phyloP scores from a whole-genome alignment of 331 rosid species.

The Quercus tomentella region DNA sequence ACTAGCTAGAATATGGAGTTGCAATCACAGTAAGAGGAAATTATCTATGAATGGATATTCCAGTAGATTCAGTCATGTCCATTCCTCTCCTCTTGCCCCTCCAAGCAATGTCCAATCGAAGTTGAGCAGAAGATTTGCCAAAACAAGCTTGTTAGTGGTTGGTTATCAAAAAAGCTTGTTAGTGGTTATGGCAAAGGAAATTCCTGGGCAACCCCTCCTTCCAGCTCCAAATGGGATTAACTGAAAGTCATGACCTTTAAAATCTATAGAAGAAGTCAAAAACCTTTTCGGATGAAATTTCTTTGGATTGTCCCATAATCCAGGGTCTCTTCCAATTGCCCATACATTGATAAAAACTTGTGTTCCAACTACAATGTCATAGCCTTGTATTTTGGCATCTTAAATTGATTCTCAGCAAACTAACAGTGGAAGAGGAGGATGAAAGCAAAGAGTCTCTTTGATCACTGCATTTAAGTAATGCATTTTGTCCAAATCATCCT shows the following conservation, averaged over 20 bases:
- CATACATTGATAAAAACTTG: slow-evolving; percentile 19
- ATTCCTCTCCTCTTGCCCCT: slow-evolving; percentile 1
- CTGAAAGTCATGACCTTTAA: slow-evolving; percentile 23
- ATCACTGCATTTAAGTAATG: slow-evolving; percentile 27
- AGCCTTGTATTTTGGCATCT: slow-evolving; percentile 13
- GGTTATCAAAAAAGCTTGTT: no score
- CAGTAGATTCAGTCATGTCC: slow-evolving; percentile 26
- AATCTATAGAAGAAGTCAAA: slow-evolving; percentile 15
- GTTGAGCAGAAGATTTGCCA: slow-evolving; percentile 24
- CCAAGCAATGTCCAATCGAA: slow-evolving; percentile 31
- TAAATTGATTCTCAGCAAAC: background rate
- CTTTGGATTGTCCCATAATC: slow-evolving; percentile 8
- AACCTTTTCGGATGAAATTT: slow-evolving; percentile 35
- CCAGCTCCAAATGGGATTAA: slow-evolving; percentile 32
- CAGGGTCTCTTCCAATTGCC: slow-evolving; percentile 16
- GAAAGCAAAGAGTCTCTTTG: slow-evolving; percentile 9
- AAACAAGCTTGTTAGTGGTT: background rate
- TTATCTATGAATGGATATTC: slow-evolving; percentile 17
- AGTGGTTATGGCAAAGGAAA: background rate
- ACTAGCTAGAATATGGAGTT: background rate
- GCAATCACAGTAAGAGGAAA: slow-evolving; percentile 9
- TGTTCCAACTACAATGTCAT: slow-evolving; percentile 32
- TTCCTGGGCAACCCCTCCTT: slow-evolving; percentile 34
- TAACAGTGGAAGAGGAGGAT: background rate
- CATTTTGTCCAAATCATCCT: slow-evolving; percentile 25